phyloP scores from a whole-genome alignment of 2,329 filamentous ascomycete genomes.

The Cladosporium velox region DNA sequence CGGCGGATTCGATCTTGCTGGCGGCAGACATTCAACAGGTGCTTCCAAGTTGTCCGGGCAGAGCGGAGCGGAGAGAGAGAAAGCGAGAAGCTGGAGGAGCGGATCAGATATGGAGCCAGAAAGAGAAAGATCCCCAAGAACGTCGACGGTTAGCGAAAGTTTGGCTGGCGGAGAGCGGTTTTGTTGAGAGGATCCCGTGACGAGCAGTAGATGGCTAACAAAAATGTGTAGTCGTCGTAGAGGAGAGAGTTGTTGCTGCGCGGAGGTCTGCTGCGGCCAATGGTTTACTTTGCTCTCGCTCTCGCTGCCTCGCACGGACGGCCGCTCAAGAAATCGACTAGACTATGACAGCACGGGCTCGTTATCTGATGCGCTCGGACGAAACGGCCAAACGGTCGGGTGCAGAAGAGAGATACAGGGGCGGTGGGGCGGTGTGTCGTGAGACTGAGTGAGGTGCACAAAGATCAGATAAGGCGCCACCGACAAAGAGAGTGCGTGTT shows the following conservation, averaged over 20 bases:
- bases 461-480: conserved; percentile 14
- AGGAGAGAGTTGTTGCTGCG: background rate
- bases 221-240: background rate
- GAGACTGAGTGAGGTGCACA: background rate
- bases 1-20: conserved; percentile 21
- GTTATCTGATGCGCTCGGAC: conserved; percentile 17
- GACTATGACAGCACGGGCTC: conserved; percentile 10
- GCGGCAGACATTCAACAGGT: conserved; percentile 19
- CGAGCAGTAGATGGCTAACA: background rate
- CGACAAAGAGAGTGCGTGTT: background rate
- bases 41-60: background rate
- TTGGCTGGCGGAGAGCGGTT: background rate
- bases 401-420: conserved; percentile 1
- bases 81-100: conserved; percentile 9
- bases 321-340: background rate
- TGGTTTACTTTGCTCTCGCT: conserved; percentile 7
- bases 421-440: background rate
- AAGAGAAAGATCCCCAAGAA: background rate
- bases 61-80: conserved; percentile 1
- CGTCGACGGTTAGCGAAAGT: background rate
- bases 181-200: background rate
- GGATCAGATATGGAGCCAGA: background rate
- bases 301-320: conserved; percentile 6
- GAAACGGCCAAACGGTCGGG: conserved; percentile 7
- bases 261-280: conserved; percentile 15